Base-by-base conservation (phyloP, 768 basidiomycete species). In the Mycena galericulata region DNA sequence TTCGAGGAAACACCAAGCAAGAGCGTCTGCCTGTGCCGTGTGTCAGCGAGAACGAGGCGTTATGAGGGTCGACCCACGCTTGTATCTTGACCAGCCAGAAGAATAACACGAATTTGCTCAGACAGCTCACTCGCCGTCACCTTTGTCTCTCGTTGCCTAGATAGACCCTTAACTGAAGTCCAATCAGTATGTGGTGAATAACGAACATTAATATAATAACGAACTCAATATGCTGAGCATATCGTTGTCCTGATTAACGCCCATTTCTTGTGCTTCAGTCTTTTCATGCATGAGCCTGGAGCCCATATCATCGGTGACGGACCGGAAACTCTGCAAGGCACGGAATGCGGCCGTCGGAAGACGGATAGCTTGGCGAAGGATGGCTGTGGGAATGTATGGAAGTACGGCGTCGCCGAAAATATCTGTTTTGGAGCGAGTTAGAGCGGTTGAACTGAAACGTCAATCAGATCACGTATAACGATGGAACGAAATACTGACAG, bases 1-100 rank as follows among this genome's bases (percentile, higher is more conserved):
- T 40, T 75, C 75, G 41, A 71, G 50, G 1, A 75, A 46, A 18
- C 65, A 62, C 75, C 75, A 70, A n/a, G 63, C 64, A 3, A 70
- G 59, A 26, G 63, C 59, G 36, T 55, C 64, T 3, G 69, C 63
- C 69, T 70, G 41, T 17, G 45, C 12, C n/a, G 2, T 30, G 38
- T 7, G 11, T 50, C 4, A 61, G 38, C 9, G 10, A 10, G 6
- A 26, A 47, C 8, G 9, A 43, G 11, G 26, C 2, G 8, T 8
- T 26, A 60, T 10, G n/a, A 50, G 17, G 32, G 9, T 15, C 15
- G 10, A 17, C 62, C 54, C 38, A 70, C 69, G 27, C 69, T 67
- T 10, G 69, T 70, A 59, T 70, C 69, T n/a, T 70, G 69, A 3
- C 69, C 69, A 8, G 29, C 69, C 3, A 70, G 40, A 14, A 70